A percentile compares a stretch with the other conserved stretches of the same genome.
phyloP scores from a whole-genome alignment of 73 alveolate genomes.

The Halteria grandinella region DNA sequence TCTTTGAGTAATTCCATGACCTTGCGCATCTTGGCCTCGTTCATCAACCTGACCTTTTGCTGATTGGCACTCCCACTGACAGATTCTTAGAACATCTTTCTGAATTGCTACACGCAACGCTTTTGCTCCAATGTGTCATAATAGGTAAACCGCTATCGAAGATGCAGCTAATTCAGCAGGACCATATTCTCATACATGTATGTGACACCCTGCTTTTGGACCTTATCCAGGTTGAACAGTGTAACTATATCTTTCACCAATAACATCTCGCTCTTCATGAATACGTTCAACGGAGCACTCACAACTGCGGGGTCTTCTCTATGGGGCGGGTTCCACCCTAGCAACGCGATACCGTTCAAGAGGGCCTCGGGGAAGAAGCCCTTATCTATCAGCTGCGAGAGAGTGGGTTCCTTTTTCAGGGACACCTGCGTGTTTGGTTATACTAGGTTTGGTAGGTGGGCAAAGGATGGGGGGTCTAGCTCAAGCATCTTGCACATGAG shows the following conservation, averaged over 20 bases:
- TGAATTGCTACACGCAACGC: constrained; percentile 9
- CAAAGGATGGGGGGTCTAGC: constrained; percentile 65
- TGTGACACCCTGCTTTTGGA: constrained; percentile 58
- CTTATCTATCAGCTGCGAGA: too few relatives aligned
- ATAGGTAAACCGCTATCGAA: constrained; percentile 44
- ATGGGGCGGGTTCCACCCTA: constrained; percentile 78
- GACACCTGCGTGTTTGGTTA: too few relatives aligned
- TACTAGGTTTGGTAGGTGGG: constrained; percentile 70
- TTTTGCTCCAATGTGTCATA: constrained; percentile 29
- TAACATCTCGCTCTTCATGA: constrained; percentile 51
- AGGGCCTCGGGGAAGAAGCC: constrained; percentile 77
- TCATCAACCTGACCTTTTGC: constrained; percentile 14
- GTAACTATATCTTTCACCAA: constrained; percentile 45
- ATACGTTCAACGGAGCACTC: neutral
- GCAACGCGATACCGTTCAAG: constrained; percentile 62
- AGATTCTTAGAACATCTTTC: constrained; percentile 22
- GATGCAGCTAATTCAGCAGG: constrained; percentile 54
- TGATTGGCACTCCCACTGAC: constrained; percentile 31
- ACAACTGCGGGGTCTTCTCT: constrained; percentile 71
- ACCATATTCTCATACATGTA: constrained; percentile 52
- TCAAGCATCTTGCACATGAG: constrained; percentile 60
- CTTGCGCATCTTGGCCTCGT: constrained; percentile 19
- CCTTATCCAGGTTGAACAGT: constrained; percentile 63
- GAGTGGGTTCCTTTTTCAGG: too few relatives aligned
- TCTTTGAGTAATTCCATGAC: constrained; percentile 60